Conservation (phyloP, 73 alveolate genomes). For the Paramecium tetraurelia region DNA sequence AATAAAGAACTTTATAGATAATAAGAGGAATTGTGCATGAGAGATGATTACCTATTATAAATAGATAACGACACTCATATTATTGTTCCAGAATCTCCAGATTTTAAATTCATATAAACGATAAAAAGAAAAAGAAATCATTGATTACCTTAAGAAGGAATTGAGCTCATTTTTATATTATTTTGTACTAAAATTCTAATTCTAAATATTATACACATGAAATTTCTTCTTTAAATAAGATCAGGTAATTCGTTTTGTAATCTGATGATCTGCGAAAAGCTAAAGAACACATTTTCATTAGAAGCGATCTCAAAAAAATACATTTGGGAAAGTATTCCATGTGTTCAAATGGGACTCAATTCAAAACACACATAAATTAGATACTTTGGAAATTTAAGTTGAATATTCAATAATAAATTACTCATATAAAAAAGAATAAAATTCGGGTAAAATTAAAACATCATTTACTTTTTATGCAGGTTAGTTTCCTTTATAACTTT, state of each 20-base stretch:
- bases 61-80: not conserved
- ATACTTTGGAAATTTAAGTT: not conserved
- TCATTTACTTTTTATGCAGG: not conserved
- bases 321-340: not conserved
- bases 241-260: not conserved
- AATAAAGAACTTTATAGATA: not conserved
- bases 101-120: not conserved
- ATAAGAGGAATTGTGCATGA: not conserved
- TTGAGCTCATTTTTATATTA: not conserved
- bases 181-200: not conserved
- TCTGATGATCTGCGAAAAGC: not conserved
- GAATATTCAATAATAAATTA: not conserved
- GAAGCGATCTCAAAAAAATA: not conserved
- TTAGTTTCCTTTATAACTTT: not conserved
- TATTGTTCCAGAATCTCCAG: slow-evolving; percentile 8
- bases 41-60: not conserved
- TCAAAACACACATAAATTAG: not conserved
- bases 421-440: not conserved
- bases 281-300: not conserved
- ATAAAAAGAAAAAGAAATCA: not conserved
- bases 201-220: not conserved
- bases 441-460: not conserved
- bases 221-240: not conserved
- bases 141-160: not conserved
- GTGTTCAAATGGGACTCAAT: not conserved